A percentile compares a stretch with the other conserved stretches of the same genome.
phyloP scores from a whole-genome alignment of 805 yeast species.

The Tetrapisispora pingtungensis region DNA sequence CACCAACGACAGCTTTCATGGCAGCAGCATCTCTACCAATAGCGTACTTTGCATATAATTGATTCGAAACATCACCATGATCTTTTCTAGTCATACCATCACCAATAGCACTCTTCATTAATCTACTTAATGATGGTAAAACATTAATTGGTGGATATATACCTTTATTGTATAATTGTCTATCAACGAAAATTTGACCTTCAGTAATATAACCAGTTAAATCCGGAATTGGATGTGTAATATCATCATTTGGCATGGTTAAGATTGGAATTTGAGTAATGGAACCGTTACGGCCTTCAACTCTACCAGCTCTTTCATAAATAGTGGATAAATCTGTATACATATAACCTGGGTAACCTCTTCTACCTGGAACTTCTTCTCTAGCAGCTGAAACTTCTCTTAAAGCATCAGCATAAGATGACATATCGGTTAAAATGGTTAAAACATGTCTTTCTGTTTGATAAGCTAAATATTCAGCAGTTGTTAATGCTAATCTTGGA shows the following conservation, averaged over 20 bases:
- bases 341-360: conserved; percentile 99
- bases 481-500: conserved; percentile 96
- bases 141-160: conserved; percentile 98
- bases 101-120: conserved; percentile 99
- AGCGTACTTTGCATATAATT: conserved; percentile 96
- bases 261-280: conserved; percentile 97
- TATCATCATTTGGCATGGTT: conserved; percentile 99
- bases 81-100: conserved; percentile 99
- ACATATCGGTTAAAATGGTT: conserved; percentile 97
- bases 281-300: conserved; percentile 98
- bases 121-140: conserved; percentile 91
- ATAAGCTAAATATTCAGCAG: conserved; percentile 97
- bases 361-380: conserved; percentile 99
- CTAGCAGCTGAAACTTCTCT: conserved; percentile 99
- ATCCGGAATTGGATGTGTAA: conserved; percentile 99
- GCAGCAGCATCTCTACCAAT: conserved; percentile 99
- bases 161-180: conserved; percentile 94
- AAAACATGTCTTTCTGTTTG: conserved; percentile 99
- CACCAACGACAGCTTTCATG: conserved; percentile 99
- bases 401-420: conserved; percentile 98
- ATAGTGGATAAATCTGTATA: conserved; percentile 98
- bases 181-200: conserved; percentile 96
- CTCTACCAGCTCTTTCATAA: conserved; percentile 99
- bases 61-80: conserved; percentile 98
- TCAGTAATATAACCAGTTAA: conserved; percentile 98